Percentiles rank a stretch among this genome's conserved stretches.
phyloP scores from a whole-genome alignment of 1,139 yeast genomes.

The Blastobotrys ciferrii region DNA sequence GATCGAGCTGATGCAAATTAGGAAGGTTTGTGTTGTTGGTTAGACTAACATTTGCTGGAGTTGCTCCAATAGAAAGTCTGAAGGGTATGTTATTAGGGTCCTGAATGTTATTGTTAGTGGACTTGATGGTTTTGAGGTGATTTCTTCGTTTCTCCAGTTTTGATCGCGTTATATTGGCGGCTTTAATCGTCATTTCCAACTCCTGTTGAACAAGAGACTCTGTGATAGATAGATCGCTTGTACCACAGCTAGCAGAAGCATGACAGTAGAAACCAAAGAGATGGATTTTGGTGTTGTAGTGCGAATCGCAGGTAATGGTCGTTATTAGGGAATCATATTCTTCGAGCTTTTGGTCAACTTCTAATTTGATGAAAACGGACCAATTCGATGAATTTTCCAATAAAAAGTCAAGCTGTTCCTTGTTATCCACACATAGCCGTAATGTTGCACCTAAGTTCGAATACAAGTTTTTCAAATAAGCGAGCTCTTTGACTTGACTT shows the following conservation, averaged over 20 bases:
- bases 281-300: conserved; percentile 39
- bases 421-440: conserved; percentile 58
- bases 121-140: conserved; percentile 17
- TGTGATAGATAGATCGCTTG: conserved; percentile 47
- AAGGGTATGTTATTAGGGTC: conserved; percentile 16
- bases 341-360: conserved; percentile 22
- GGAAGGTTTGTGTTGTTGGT: conserved; percentile 16
- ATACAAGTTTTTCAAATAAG: conserved; percentile 36
- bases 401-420: conserved; percentile 53
- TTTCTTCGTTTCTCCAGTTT: conserved; percentile 28
- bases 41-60: conserved; percentile 55
- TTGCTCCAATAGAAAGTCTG: conserved; percentile 61
- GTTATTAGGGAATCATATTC: conserved; percentile 36
- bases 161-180: conserved; percentile 39
- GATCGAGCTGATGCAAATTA: conserved; percentile 36
- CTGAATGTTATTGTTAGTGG: conserved; percentile 12
- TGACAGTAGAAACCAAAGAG: conserved; percentile 71
- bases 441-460: conserved; percentile 35
- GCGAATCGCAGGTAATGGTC: conserved; percentile 30
- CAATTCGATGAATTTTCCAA: conserved; percentile 28
- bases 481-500: conserved; percentile 49
- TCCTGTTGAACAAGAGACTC: conserved; percentile 51
- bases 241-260: conserved; percentile 68
- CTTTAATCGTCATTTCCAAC: conserved; percentile 51
- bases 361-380: conserved; percentile 32